Evolutionary conservation across 345 rosid species (phyloP), one percentile per base, ranked within the genome.

Genomic region (Psidium friedrichsthalianum): DNA sequence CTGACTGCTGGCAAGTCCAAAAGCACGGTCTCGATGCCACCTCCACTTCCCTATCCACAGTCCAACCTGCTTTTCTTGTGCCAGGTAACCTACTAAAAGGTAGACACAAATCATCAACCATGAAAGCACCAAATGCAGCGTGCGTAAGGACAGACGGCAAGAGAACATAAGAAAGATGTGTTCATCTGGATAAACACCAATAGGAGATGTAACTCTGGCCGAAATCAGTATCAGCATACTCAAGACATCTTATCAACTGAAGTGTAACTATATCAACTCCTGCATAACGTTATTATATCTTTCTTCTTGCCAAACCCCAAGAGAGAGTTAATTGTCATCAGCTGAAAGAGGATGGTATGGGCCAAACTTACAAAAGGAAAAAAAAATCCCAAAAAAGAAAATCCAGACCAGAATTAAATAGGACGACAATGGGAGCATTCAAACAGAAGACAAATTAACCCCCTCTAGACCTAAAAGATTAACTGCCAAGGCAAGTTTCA

Each of bases 21-120:
- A 87, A 89, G 90, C 81, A 97, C 83, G 3, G 96, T 96, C 90
- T 96, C 99, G 52, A 96, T 95, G 86, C 98, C 98, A 89, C 95
- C 98, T 97, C 99, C 25, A 96, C 99, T 92, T 97, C 99, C 91
- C 98, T 90, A 82, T 95, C 99, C 42, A 95, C 98, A 0, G 91
- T 96, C 42, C 99, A 83, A 87, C 89, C 69, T 87, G 87, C 89
- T 93, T 93, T 89, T 93, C 96, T 52, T 91, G n/a, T 95, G 91
- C 96, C 86, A 97, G 88, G 93, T 88, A 88, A 95, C 96, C 99
- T 95, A 93, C 91, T 89, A 91, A 88, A 91, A 81, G 82, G 58
- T 83, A 84, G 85, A 83, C 86, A 83, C 78, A n/a, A 89, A 83
- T 64, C 3, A 27, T 44, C 51, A 58, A 85, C 53, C 51, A 54